These are phyloP conservation scores for Cercospora sp. DNA, from an alignment of 2,329 filamentous ascomycete genomes.

Conservation along the genomic window DNA sequence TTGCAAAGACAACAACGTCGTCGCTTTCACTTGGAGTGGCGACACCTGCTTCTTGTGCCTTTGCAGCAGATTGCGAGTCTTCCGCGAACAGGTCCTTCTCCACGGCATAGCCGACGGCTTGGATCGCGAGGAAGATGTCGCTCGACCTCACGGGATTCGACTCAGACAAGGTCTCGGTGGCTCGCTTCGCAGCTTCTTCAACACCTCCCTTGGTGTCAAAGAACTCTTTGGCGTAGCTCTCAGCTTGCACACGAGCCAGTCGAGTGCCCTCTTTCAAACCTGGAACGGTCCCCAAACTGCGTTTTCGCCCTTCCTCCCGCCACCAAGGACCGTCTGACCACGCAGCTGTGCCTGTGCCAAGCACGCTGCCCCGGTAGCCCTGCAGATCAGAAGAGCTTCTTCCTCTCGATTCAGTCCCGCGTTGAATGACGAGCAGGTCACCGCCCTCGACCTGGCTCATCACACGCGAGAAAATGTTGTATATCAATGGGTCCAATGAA, in stretches of 20 bases:
- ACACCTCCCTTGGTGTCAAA: slow-evolving; percentile 76
- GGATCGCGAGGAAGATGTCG: slow-evolving; percentile 93
- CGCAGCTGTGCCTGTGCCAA: slow-evolving; percentile 53
- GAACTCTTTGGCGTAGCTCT: slow-evolving; percentile 83
- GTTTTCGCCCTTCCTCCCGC: slow-evolving; percentile 63
- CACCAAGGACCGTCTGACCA: slow-evolving; percentile 98
- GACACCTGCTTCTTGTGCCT: slow-evolving; percentile 4
- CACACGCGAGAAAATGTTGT: slow-evolving; percentile 86
- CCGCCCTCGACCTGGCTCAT: slow-evolving; percentile 99
- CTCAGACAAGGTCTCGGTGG: slow-evolving; percentile 76
- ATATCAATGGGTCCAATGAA: slow-evolving; percentile 87
- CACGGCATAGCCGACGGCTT: slow-evolving; percentile 70
- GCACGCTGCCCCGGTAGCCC: slow-evolving; percentile 52
- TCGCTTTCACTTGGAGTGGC: slow-evolving; percentile 52
- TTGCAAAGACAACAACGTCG: slow-evolving; percentile 68
- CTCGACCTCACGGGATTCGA: slow-evolving; percentile 87
- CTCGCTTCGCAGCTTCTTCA: slow-evolving; percentile 75
- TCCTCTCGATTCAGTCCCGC: slow-evolving; percentile 78
- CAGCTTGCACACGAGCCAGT: slow-evolving; percentile 83
- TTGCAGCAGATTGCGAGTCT: slow-evolving; percentile 37
- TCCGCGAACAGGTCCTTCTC: slow-evolving; percentile 68
- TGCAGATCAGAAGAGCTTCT: slow-evolving; percentile 57
- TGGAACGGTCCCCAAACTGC: slow-evolving; percentile 76
- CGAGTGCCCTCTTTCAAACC: slow-evolving; percentile 87
- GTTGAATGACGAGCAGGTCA: slow-evolving; percentile 89